phyloP scores from a whole-genome alignment of 176 grass and related monocot species.

The Ananas comosus region DNA sequence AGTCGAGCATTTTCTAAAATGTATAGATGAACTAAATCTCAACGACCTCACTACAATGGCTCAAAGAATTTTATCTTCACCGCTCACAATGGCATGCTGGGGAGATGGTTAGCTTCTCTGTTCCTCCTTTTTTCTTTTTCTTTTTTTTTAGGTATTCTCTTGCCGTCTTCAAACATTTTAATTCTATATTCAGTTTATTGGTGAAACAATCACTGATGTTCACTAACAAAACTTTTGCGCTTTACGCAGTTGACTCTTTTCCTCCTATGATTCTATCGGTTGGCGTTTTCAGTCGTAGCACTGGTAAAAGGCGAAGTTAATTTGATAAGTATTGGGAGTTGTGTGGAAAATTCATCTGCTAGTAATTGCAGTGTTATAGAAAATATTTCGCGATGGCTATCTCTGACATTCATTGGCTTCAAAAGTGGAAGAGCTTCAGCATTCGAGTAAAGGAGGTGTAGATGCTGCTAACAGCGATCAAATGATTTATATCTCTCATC shows the following conservation, averaged over 20 bases:
- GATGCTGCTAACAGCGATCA: too few relatives aligned
- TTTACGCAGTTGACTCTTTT: constrained; percentile 24
- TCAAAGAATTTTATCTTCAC: constrained; percentile 54
- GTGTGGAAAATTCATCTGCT: too few relatives aligned
- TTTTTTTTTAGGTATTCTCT: neutral
- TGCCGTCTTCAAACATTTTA: neutral
- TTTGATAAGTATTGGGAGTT: too few relatives aligned
- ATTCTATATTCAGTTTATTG: neutral
- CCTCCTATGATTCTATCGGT: constrained; percentile 12
- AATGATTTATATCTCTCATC: too few relatives aligned
- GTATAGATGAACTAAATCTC: constrained; percentile 55
- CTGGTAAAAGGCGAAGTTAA: neutral
- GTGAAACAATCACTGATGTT: neutral
- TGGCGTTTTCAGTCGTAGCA: constrained; percentile 9
- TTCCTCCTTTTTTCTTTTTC: neutral
- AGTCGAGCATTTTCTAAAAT: constrained; percentile 57
- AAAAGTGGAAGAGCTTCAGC: too few relatives aligned
- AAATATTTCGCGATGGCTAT: too few relatives aligned
- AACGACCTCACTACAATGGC: constrained; percentile 59
- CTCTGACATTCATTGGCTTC: too few relatives aligned
- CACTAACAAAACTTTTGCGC: constrained; percentile 8
- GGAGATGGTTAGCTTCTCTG: constrained; percentile 43
- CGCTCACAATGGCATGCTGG: constrained; percentile 70
- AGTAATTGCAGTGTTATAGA: too few relatives aligned
- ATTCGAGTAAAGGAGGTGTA: too few relatives aligned